Percentiles rank a stretch among this genome's conserved stretches.
Conservation (phyloP, 2,329 filamentous ascomycete genomes). For the Hypoxylon sp. region DNA sequence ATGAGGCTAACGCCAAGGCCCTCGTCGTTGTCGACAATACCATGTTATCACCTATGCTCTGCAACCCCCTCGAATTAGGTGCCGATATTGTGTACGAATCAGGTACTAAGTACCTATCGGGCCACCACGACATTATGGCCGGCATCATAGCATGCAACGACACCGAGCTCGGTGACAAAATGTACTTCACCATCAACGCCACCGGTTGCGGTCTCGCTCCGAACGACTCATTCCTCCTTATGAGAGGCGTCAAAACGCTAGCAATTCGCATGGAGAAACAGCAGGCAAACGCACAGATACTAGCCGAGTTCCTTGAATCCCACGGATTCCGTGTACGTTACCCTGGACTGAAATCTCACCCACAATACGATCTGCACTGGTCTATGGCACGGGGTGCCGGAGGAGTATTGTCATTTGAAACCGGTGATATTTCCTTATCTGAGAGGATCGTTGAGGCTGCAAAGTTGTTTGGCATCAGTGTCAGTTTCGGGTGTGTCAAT, state of each 20-base stretch:
- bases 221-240: slow-evolving; percentile 95
- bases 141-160: slow-evolving; percentile 96
- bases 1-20: slow-evolving; percentile 82
- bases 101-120: slow-evolving; percentile 97
- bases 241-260: slow-evolving; percentile 95
- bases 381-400: slow-evolving; percentile 95
- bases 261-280: slow-evolving; percentile 99
- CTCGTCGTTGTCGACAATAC: slow-evolving; percentile 97
- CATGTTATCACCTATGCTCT: slow-evolving; percentile 96
- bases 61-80: slow-evolving; percentile 93
- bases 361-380: slow-evolving; percentile 96
- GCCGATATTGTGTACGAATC: slow-evolving; percentile 98
- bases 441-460: slow-evolving; percentile 96
- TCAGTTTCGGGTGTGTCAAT: slow-evolving; percentile 98
- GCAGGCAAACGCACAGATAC: slow-evolving; percentile 89
- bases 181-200: slow-evolving; percentile 97
- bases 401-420: slow-evolving; percentile 96
- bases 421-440: slow-evolving; percentile 84
- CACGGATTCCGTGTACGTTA: slow-evolving; percentile 96
- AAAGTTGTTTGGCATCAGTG: slow-evolving; percentile 92
- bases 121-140: slow-evolving; percentile 99
- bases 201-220: slow-evolving; percentile 95
- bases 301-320: slow-evolving; percentile 91
- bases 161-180: slow-evolving; percentile 82
- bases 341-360: slow-evolving; percentile 92